A percentile compares a stretch with the other conserved stretches of the same genome.
phyloP scores from a whole-genome alignment of 257 asterid species.

The Cynanchum wilfordii region DNA sequence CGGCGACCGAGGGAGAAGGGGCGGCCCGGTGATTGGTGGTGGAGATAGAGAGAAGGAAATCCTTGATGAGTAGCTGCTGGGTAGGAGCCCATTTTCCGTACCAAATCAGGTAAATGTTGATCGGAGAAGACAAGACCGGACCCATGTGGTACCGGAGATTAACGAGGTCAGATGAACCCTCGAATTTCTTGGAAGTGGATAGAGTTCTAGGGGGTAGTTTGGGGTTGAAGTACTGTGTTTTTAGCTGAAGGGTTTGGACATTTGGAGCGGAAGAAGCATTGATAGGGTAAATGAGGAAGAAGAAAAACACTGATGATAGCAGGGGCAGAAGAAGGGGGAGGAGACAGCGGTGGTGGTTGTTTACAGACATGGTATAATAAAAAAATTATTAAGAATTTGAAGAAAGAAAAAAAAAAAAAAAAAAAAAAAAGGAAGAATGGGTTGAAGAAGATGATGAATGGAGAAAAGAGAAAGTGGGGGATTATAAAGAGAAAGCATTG shows the following conservation, averaged over 20 bases:
- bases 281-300: not conserved
- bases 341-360: too few relatives aligned
- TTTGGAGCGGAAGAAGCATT: not conserved
- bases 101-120: conserved; percentile 83
- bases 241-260: not conserved
- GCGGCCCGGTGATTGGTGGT: conserved; percentile 39
- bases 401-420: not conserved
- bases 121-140: conserved; percentile 85
- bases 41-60: conserved; percentile 74
- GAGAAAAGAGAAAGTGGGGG: not conserved
- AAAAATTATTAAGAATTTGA: not conserved
- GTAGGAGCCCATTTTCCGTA: conserved; percentile 69
- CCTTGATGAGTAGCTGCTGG: conserved; percentile 66
- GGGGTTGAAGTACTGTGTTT: conserved; percentile 35
- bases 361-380: not conserved
- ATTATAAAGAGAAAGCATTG: conserved; percentile 6
- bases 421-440: too few relatives aligned
- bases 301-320: not conserved
- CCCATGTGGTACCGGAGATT: conserved; percentile 95
- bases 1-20: conserved; percentile 69
- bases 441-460: not conserved
- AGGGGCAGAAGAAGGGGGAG: not conserved
- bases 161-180: conserved; percentile 76
- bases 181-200: conserved; percentile 56
- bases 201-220: conserved; percentile 42